Base-by-base conservation (phyloP, 164 flowering plant genomes). In the Stephania yunnanensis region DNA sequence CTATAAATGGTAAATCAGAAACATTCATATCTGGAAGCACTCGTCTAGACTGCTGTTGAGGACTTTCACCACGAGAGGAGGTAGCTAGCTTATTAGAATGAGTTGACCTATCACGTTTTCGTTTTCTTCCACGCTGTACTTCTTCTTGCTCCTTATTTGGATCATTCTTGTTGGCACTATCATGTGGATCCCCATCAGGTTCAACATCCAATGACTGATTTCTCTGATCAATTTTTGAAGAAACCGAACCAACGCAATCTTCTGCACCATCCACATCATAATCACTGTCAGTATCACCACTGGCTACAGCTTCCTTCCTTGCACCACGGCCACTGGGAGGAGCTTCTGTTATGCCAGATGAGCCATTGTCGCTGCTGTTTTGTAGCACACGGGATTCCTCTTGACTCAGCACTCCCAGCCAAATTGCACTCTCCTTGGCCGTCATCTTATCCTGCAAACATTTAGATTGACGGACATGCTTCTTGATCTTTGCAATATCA, bases 391-490 rank as follows among this genome's bases (percentile, higher is more conserved):
- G 77, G 30, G 89, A 78, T 80, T 92, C 97, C 82, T 90, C 94
- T 76, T 80, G 81, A 78, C 85, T 80, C 78, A 92, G 81, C 58
- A 90, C 94, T 15, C 85, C 89, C 83, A 91, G 84, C 95, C 95
- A 91, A 77, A 91, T 88, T 45, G 86, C 85, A 78, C 91, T 89
- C 84, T 91, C 95, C 80, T 89, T 91, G 69, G 93, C 93, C 8
- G 93, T 89, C 95, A 91, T 91, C 86, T 91, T 91, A 74, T 91
- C 93, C 80, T 91, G 93, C 73, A 91, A 81, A 80, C 95, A 90
- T 75, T 90, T 92, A 9, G 97, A 92, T 70, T 85, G 86, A 55
- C 91, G 83, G 6, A 92, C 86, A 71, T 87, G 91, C 80, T 84
- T 87, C 80, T 88, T 88, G 53, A 92, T 89, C 84, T 90, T 92